phyloP scores from a whole-genome alignment of 371 early-diverging fungal species.

The Apophysomyces variabilis region DNA sequence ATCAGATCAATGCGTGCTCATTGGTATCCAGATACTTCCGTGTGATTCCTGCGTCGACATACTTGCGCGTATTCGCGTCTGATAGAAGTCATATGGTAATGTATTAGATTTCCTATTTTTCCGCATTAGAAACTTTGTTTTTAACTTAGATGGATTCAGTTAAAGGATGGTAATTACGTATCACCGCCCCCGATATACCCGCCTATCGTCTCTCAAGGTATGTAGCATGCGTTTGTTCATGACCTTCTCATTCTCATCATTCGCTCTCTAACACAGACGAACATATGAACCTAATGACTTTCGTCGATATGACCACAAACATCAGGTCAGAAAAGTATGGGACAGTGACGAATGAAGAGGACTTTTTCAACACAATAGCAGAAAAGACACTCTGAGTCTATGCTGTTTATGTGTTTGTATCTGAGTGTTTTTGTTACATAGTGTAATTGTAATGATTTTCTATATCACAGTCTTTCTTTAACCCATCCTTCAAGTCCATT shows the following conservation, averaged over 20 bases:
- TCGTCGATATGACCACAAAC: constrained; percentile 28
- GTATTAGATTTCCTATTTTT: neutral
- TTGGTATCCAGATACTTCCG: constrained; percentile 33
- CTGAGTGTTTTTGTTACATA: neutral
- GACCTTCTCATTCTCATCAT: neutral
- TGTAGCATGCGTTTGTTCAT: neutral
- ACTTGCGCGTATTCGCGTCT: constrained; percentile 38
- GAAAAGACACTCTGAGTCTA: neutral
- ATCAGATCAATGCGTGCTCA: neutral
- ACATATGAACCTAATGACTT: constrained; percentile 25
- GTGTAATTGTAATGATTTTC: neutral
- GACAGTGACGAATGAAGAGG: constrained; percentile 18
- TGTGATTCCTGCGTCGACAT: constrained; percentile 35
- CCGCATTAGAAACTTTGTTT: neutral
- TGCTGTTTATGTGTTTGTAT: neutral
- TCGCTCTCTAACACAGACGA: neutral
- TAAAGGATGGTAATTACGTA: constrained; percentile 29
- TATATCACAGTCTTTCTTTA: constrained; percentile 50
- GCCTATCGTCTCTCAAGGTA: constrained; percentile 23
- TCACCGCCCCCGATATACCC: constrained; percentile 38
- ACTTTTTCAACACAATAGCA: constrained; percentile 13
- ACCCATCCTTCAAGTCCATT: constrained; percentile 95
- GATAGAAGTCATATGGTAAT: constrained; percentile 53
- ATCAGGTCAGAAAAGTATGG: constrained; percentile 20
- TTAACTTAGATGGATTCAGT: constrained; percentile 6